Evolutionary conservation across 129 eudicot genomes (phyloP).

Genomic region (Artemisia tridentata): DNA sequence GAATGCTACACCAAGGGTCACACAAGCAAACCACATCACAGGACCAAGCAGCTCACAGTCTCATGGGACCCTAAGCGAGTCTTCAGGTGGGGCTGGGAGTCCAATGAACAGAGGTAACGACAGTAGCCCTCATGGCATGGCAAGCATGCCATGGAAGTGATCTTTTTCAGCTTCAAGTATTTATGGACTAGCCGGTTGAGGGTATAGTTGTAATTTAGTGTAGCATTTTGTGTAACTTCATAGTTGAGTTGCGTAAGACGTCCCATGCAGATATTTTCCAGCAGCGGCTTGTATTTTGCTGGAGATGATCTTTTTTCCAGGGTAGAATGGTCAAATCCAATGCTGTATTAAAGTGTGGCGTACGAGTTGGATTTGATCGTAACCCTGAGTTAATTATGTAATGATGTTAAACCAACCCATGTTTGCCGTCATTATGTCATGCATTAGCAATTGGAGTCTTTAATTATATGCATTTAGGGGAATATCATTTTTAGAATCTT

Average conservation of each 20-base stretch:
- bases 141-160: slow-evolving; percentile 85
- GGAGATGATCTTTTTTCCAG: slow-evolving; percentile 4
- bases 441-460: slow-evolving; percentile 11
- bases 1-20: slow-evolving; percentile 36
- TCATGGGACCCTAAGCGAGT: slow-evolving; percentile 73
- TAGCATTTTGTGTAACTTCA: slow-evolving; percentile 29
- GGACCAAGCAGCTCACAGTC: slow-evolving; percentile 79
- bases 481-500: neutral
- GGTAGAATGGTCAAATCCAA: slow-evolving; percentile 23
- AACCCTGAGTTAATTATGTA: slow-evolving; percentile 24
- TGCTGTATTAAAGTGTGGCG: slow-evolving; percentile 8
- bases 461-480: neutral
- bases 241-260: slow-evolving; percentile 16
- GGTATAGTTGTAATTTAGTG: slow-evolving; percentile 37
- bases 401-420: slow-evolving; percentile 19
- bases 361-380: slow-evolving; percentile 27
- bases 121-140: slow-evolving; percentile 57
- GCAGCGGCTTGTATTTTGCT: slow-evolving; percentile 17
- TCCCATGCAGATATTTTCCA: slow-evolving; percentile 7
- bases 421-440: neutral
- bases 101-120: slow-evolving; percentile 57
- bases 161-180: slow-evolving; percentile 1
- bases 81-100: slow-evolving; percentile 79
- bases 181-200: slow-evolving; percentile 20
- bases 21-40: slow-evolving; percentile 34